A percentile compares a stretch with the other conserved stretches of the same genome.
phyloP scores from a whole-genome alignment of 2,329 filamentous ascomycete genomes.

The Emmonsia crescens region DNA sequence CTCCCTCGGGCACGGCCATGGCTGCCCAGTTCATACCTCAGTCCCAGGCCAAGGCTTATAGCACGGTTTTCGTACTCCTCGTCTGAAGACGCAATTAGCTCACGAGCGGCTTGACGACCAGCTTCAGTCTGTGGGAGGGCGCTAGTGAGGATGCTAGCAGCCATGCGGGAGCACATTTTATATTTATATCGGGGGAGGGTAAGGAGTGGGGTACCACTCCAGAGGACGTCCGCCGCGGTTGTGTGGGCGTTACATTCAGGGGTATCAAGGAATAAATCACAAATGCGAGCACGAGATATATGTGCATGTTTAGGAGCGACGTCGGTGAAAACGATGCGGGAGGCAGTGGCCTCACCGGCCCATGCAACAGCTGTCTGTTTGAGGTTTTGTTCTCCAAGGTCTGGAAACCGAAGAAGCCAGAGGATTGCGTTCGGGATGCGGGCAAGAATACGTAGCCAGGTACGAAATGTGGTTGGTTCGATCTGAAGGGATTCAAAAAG shows the following conservation, averaged over 20 bases:
- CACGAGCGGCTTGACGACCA: conserved; percentile 56
- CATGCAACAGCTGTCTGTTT: conserved; percentile 67
- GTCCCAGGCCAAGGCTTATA: conserved; percentile 51
- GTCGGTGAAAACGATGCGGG: conserved; percentile 85
- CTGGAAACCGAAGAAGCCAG: conserved; percentile 94
- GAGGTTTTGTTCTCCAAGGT: conserved; percentile 79
- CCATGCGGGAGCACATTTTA: conserved; percentile 99
- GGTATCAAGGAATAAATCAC: conserved; percentile 92
- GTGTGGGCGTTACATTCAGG: conserved; percentile 98
- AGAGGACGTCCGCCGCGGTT: conserved; percentile 89
- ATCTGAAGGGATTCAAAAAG: conserved; percentile 49
- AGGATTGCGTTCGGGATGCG: conserved; percentile 77
- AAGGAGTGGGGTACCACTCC: conserved; percentile 87
- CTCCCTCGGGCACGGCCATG: conserved; percentile 45
- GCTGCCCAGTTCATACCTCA: conserved; percentile 45
- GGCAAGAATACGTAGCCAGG: conserved; percentile 84
- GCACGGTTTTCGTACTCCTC: conserved; percentile 75
- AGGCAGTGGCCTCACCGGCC: conserved; percentile 76
- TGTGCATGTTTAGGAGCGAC: conserved; percentile 92
- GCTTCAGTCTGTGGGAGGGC: conserved; percentile 63
- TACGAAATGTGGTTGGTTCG: conserved; percentile 90
- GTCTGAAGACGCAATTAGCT: conserved; percentile 69
- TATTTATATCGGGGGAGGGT: conserved; percentile 86
- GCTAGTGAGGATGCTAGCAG: conserved; percentile 83
- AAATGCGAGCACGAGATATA: conserved; percentile 81